Percentiles rank a stretch among this genome's conserved stretches.
These are phyloP conservation scores for Elongisporangium prolatum DNA, from an alignment of 352 stramenopile genomes.

Conservation along the genomic window DNA sequence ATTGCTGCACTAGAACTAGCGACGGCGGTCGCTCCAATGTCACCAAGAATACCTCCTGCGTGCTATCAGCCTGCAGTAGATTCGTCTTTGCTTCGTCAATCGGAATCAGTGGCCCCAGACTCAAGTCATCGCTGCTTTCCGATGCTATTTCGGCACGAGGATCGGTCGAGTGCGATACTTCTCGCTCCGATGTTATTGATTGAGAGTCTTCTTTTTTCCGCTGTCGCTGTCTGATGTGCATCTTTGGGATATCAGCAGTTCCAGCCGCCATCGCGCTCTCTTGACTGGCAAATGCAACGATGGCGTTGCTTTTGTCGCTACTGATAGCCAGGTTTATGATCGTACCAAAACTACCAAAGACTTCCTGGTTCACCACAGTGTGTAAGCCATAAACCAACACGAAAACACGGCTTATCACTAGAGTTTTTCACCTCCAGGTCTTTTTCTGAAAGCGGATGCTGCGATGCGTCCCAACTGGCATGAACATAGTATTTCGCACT, in stretches of 20 bases:
- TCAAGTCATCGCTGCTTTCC: neutral
- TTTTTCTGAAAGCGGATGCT: slow-evolving; percentile 13
- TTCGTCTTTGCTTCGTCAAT: slow-evolving; percentile 8
- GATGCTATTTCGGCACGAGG: neutral
- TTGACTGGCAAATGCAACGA: slow-evolving; percentile 21
- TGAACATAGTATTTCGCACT: slow-evolving; percentile 23
- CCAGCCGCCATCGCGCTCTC: slow-evolving; percentile 17
- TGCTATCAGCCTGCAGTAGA: slow-evolving; percentile 1
- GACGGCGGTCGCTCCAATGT: slow-evolving; percentile 20
- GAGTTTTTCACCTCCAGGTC: slow-evolving; percentile 18
- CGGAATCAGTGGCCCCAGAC: neutral
- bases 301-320: slow-evolving; percentile 21
- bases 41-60: neutral
- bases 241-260: slow-evolving; percentile 7
- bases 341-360: slow-evolving; percentile 21
- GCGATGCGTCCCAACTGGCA: slow-evolving; percentile 25
- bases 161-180: slow-evolving; percentile 1
- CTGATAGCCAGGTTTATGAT: slow-evolving; percentile 23
- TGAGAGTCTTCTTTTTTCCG: slow-evolving; percentile 14
- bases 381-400: neutral
- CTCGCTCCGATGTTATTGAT: slow-evolving; percentile 3
- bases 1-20: slow-evolving; percentile 13
- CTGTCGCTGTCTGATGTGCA: slow-evolving; percentile 22
- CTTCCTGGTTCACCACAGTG: slow-evolving; percentile 12
- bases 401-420: neutral